Percentiles rank a stretch among this genome's conserved stretches.
Conservation (phyloP, 2,329 filamentous ascomycete species). For the Fonsecaea erecta region DNA sequence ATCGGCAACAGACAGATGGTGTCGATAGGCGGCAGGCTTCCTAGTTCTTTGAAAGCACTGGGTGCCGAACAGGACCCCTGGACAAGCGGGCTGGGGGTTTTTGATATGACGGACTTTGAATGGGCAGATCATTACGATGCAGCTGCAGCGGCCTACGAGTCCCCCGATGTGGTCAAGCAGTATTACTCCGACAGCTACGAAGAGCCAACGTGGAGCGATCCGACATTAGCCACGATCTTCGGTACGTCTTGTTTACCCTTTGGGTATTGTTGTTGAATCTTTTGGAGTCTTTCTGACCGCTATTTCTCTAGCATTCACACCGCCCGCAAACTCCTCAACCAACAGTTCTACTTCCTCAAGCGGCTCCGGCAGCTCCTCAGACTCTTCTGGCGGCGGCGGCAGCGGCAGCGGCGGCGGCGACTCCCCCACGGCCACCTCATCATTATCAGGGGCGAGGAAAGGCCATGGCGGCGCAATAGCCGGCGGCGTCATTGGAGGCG, state of each 20-base stretch:
- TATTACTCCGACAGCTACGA: slow-evolving; percentile 41
- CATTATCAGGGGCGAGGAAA: not conserved
- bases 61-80: slow-evolving; percentile 42
- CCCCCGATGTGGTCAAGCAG: slow-evolving; percentile 39
- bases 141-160: slow-evolving; percentile 43
- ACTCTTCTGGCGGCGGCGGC: too few species aligned
- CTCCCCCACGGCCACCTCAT: too few species aligned
- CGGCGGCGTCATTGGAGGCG: slow-evolving; percentile 29
- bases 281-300: not conserved
- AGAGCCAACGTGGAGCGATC: slow-evolving; percentile 21
- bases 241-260: slow-evolving; percentile 5
- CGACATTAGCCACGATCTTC: slow-evolving; percentile 16
- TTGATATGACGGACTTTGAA: slow-evolving; percentile 47
- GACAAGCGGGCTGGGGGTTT: slow-evolving; percentile 47
- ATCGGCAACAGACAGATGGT: slow-evolving; percentile 50
- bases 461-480: slow-evolving; percentile 15
- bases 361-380: not conserved
- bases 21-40: slow-evolving; percentile 43
- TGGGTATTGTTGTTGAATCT: not conserved
- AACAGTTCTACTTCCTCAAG: slow-evolving; percentile 5
- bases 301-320: not conserved
- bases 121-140: slow-evolving; percentile 47
- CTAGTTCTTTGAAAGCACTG: slow-evolving; percentile 16
- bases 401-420: too few species aligned
- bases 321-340: slow-evolving; percentile 5